phyloP scores from a whole-genome alignment of 1,139 yeast genomes.

The Geotrichum reessii region DNA sequence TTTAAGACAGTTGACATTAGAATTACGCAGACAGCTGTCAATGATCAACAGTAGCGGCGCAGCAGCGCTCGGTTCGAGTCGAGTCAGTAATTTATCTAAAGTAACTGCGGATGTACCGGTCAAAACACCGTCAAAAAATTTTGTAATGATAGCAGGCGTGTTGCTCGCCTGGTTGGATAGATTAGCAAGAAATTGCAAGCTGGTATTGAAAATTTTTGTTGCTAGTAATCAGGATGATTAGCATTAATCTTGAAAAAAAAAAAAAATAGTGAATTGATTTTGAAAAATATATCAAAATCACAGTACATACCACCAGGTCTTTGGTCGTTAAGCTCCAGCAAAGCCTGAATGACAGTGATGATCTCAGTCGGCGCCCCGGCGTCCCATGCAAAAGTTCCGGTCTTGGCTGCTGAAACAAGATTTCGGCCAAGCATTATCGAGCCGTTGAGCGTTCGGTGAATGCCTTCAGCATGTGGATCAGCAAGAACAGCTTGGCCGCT shows the following conservation, averaged over 20 bases:
- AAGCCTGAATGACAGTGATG: background rate
- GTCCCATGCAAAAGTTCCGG: slow-evolving; percentile 21
- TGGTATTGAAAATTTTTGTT: slow-evolving; percentile 18
- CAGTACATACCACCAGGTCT: slow-evolving; percentile 4
- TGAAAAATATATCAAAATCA: background rate
- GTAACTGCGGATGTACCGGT: background rate
- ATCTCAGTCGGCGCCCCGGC: slow-evolving; percentile 12
- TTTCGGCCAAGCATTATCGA: slow-evolving; percentile 25
- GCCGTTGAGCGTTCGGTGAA: slow-evolving; percentile 22
- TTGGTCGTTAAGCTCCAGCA: background rate
- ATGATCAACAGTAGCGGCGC: slow-evolving; percentile 13
- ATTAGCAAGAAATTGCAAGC: slow-evolving; percentile 25
- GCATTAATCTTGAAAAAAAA: background rate
- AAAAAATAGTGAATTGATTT: background rate
- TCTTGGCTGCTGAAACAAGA: slow-evolving; percentile 23
- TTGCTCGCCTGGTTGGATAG: slow-evolving; percentile 14
- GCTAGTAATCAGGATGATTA: background rate
- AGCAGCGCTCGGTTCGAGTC: slow-evolving; percentile 8
- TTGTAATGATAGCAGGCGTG: background rate
- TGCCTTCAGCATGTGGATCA: slow-evolving; percentile 3
- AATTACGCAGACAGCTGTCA: slow-evolving; percentile 7
- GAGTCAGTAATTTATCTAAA: background rate
- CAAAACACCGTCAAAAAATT: slow-evolving; percentile 12
- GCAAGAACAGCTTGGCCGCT: background rate
- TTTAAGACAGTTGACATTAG: slow-evolving; percentile 13